Conservation (phyloP, 306 rosid genomes). For the Prunus padus region DNA sequence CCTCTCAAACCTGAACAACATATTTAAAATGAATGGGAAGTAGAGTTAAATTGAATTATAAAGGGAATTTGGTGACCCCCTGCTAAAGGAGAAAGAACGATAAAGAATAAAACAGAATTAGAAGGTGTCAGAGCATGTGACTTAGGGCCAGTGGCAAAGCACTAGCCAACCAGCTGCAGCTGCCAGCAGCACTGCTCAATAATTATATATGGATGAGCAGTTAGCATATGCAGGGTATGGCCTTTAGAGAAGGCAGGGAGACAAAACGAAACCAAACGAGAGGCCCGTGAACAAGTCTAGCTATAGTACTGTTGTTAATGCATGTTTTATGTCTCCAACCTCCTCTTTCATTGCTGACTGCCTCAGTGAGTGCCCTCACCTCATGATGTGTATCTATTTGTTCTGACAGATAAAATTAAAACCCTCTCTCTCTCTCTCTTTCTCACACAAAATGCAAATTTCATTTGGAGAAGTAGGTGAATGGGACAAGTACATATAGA, state of each 20-base stretch:
- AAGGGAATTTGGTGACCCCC: slow-evolving; percentile 19
- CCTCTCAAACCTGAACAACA: no score
- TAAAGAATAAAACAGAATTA: slow-evolving; percentile 57
- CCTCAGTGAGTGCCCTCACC: background rate
- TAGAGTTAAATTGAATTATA: background rate
- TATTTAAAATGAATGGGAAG: background rate
- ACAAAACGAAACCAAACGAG: slow-evolving; percentile 7
- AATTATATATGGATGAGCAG: no score
- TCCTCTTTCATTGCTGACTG: background rate
- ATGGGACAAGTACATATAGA: background rate
- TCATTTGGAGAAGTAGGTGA: background rate
- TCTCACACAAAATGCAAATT: background rate
- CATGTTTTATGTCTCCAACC: background rate
- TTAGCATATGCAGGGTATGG: background rate
- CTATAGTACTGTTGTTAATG: background rate
- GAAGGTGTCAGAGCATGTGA: slow-evolving; percentile 73
- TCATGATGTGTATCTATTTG: background rate
- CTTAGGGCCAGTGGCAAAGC: slow-evolving; percentile 23
- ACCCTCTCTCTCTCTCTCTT: background rate
- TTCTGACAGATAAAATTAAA: background rate
- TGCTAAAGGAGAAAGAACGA: slow-evolving; percentile 33
- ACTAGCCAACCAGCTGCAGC: slow-evolving; percentile 20
- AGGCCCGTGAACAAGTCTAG: background rate
- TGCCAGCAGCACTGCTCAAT: background rate
- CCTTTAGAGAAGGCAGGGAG: background rate